Evolutionary conservation across 1,284 basidiomycete species (phyloP), one percentile per base, ranked within the genome.

Genomic region (Austroboletus rostrupii): DNA sequence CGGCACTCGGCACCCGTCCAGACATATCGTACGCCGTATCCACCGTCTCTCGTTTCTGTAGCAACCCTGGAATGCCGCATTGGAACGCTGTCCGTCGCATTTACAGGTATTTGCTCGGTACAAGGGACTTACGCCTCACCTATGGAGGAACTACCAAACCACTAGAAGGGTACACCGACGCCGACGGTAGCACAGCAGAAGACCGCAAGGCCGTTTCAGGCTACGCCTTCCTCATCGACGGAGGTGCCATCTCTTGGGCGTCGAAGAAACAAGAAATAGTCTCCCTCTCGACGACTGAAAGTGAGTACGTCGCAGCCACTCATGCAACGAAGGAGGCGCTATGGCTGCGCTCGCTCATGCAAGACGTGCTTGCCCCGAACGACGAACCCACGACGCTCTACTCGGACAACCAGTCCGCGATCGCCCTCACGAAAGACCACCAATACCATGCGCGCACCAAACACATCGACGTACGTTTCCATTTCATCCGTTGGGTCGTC

Each of bases 181-280:
- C 31, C 7, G 31, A 32, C 14, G 31, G 31, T 4, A 32, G 44
- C 9, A 53, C 53, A 44, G 32, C 47, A 0, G 53, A 64, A 29
- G 52, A 70, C 33, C 13, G 57, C 1, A 50, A 55, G 3, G 63
- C 70, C 0, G 61, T 69, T 2, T 63, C 62, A 0, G 68, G 72
- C 3, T 71, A 68, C 32, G 53, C 61, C 0, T 71, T 73, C 38
- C 29, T 69, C 0, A 40, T 74, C 0, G 57, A 64, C 36, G 64
- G 66, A 0, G 69, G 63, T 1, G 64, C 0, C 9, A 9, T 26
- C 4, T 26, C 26, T 9, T 76, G 71, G 71, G 51, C 49, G 21
- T 57, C 67, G 6, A 70, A 70, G 49, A 55, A 61, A 9, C 74
- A 77, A 13, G 53, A 51, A 2, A 31, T 53, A 4, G 53, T 61